Evolutionary conservation across 2,329 filamentous ascomycete species (phyloP), one percentile per base, ranked within the genome.

Genomic region (Ophiocordyceps camponoti-leonardi): DNA sequence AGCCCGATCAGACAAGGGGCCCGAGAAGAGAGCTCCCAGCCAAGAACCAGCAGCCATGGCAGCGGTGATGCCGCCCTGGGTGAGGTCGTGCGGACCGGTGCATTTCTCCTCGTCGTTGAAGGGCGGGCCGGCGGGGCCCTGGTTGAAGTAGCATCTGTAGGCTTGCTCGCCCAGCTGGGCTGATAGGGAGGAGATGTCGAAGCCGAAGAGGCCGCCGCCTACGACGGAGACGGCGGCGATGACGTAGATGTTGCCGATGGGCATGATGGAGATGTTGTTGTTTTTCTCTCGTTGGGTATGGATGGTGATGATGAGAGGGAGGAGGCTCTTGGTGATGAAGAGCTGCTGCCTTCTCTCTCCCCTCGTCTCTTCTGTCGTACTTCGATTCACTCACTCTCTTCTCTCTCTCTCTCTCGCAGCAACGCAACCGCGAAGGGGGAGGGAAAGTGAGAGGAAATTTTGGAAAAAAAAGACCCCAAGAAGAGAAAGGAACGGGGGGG

Each of bases 121-220:
- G 0, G 61, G 60, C 1, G 60, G 60, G 0, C 58, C 57, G 1
- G 57, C 49, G 4, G 57, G 57, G 0, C 60, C 60, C 26, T 64
- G 58, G 45, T 64, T 64, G 50, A 64, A 64, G 47, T 63, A 64
- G 45, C 61, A 64, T 37, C 55, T 56, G 45, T 64, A 64, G 20
- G 59, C 58, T 44, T 62, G 58, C 51, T 59, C 58, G 42, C 57
- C 56, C 22, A 58, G 49, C 52, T 59, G 57, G 47, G 72, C 73
- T 4, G 69, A 71, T 62, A 76, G 72, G 46, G 72, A 75, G 31
- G 68, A 69, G 48, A 77, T 75, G 51, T 75, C 72, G 54, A 76
- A 76, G 49, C 69, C 70, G 53, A 73, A 73, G 44, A 66, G 58
- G 51, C 59, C 61, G 48, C 63, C 63, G 48, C 63, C 63, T 23